These are phyloP conservation scores for Ramularia collo-cygni DNA, from an alignment of 2,329 filamentous ascomycete species.

Conservation along the genomic window DNA sequence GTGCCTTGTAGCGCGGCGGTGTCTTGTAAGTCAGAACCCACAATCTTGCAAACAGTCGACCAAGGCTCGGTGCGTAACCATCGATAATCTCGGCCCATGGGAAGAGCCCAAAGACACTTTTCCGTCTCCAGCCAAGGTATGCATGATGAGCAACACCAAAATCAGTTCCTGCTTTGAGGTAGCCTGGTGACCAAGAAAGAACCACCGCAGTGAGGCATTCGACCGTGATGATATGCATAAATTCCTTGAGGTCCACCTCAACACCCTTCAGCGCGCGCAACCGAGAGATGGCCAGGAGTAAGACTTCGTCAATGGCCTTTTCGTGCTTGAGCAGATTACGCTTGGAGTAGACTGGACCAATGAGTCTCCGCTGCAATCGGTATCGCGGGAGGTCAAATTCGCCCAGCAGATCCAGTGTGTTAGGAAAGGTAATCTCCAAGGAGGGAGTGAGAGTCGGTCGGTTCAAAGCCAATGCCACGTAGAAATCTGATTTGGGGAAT, in stretches of 20 bases:
- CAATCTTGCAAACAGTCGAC: constrained; percentile 8
- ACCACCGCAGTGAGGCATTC: constrained; percentile 12
- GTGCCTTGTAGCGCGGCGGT: constrained; percentile 11
- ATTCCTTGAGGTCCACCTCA: constrained; percentile 13
- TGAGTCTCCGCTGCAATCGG: constrained; percentile 12
- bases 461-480: constrained; percentile 11
- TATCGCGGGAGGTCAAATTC: constrained; percentile 14
- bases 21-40: constrained; percentile 12
- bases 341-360: constrained; percentile 12
- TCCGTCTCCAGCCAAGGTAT: constrained; percentile 15
- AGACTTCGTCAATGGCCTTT: constrained; percentile 9
- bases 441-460: constrained; percentile 7
- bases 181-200: constrained; percentile 14
- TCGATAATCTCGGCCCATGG: constrained; percentile 12
- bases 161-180: constrained; percentile 11
- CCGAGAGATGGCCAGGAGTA: constrained; percentile 9
- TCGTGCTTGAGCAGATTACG: constrained; percentile 12
- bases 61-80: constrained; percentile 10
- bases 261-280: constrained; percentile 4
- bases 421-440: constrained; percentile 6
- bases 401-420: constrained; percentile 14
- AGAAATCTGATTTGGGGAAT: constrained; percentile 15
- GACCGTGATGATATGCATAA: constrained; percentile 17
- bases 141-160: constrained; percentile 11
- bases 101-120: constrained; percentile 15